These are phyloP conservation scores for Porcisia hertigi DNA, from an alignment of 208 protist genomes.

Conservation along the genomic window DNA sequence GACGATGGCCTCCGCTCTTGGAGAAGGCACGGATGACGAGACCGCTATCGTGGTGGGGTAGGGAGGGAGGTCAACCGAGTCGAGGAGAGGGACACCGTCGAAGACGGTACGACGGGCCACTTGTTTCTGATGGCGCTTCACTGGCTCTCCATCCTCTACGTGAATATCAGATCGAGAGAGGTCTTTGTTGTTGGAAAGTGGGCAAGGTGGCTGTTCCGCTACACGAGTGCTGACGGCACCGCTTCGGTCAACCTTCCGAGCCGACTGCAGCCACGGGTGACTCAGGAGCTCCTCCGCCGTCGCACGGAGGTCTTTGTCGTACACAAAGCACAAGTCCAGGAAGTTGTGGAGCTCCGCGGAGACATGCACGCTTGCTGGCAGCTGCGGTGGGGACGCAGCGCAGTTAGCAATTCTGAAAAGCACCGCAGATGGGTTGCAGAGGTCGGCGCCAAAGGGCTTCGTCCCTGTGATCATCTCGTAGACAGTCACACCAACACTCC, in stretches of 20 bases:
- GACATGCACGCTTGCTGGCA: slow-evolving; percentile 40
- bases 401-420: slow-evolving; percentile 68
- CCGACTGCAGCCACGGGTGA: slow-evolving; percentile 60
- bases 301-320: slow-evolving; percentile 63
- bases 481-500: slow-evolving; percentile 83
- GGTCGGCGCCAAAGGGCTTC: slow-evolving; percentile 66
- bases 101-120: slow-evolving; percentile 19
- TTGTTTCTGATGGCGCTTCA: slow-evolving; percentile 5
- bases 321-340: slow-evolving; percentile 77
- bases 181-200: neutral
- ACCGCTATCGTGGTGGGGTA: slow-evolving; percentile 5
- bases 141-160: neutral
- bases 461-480: slow-evolving; percentile 85
- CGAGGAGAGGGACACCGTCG: slow-evolving; percentile 30
- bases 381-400: slow-evolving; percentile 46
- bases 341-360: slow-evolving; percentile 62
- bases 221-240: neutral
- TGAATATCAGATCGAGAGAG: neutral
- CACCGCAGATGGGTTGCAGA: slow-evolving; percentile 65
- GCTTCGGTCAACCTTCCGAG: neutral
- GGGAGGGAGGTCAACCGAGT: slow-evolving; percentile 29
- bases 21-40: neutral
- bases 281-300: slow-evolving; percentile 60
- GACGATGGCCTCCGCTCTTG: neutral
- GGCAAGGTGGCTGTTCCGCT: neutral